Base-by-base conservation (phyloP, 163 green algal genomes). In the Volvox carteri region DNA sequence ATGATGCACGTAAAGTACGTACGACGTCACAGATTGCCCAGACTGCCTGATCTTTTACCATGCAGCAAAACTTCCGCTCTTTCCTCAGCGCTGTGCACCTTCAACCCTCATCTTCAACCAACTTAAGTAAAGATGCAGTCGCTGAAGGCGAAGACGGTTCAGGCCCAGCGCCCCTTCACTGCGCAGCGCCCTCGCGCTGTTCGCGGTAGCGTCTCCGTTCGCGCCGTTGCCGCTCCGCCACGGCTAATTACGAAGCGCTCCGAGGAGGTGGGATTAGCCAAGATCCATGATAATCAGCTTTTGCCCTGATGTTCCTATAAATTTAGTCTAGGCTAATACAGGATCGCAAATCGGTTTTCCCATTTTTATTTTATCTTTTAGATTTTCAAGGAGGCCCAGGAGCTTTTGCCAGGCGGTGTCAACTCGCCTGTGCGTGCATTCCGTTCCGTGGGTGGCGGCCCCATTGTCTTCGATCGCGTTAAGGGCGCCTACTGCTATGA, bases 371-470 rank as follows among this genome's bases (percentile, higher is more conserved):
- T 54, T 21, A 41, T 33, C 11, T 52, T 68, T 86, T 92, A 99
- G 96, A 98, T 99, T 84, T 98, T 99, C 87, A 94, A 95, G 74
- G 97, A 98, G 92, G 97, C 97, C 3, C 94, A 99, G 94, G 94
- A 97, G 18, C 93, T 99, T 78, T 91, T 99, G 60, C 98, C 98
- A 48, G 98, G 98, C 39, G 98, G 98, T 73, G 98, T 99, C 14
- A 99, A 99, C 96, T 99, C 96, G 19, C 98, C 98, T 12, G 98
- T 99, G 52, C 95, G 98, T 70, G 98, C 98, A 9, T 99, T 99
- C 96, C 97, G 97, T 86, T 98, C 95, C 72, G 98, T 99, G 33
- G 98, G 98, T 78, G 98, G 98, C 73, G 91, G 97, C 78, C 98
- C 98, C 78, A 99, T 99, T 67, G 95, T 99, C n/a, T 99, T 99